phyloP scores from a whole-genome alignment of 257 asterid genomes.

The Solanum tacnaense region DNA sequence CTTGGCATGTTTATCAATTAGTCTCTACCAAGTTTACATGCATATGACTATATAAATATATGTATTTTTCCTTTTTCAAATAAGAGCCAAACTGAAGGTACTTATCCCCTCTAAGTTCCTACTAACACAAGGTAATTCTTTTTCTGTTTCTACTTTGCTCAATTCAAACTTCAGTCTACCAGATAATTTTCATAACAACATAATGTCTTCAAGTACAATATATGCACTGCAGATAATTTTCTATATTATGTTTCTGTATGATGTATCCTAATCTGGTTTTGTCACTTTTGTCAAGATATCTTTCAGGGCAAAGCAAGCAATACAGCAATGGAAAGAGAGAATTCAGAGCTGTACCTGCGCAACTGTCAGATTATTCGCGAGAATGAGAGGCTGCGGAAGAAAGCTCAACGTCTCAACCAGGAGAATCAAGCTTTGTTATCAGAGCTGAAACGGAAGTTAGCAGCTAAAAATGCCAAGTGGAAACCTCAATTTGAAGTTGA shows the following conservation, averaged over 20 bases:
- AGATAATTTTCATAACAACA: background rate
- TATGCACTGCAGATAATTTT: background rate
- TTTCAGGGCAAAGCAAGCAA: background rate
- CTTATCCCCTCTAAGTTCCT: background rate
- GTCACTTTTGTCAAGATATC: background rate
- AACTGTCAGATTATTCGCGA: slow-evolving; percentile 35
- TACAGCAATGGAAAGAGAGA: slow-evolving; percentile 32
- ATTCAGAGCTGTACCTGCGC: slow-evolving; percentile 36
- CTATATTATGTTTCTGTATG: background rate
- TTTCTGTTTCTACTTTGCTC: background rate
- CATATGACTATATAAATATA: background rate
- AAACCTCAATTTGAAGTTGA: slow-evolving; percentile 1
- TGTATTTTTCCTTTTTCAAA: background rate
- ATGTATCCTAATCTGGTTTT: background rate
- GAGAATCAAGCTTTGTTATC: slow-evolving; percentile 41
- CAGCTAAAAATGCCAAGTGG: slow-evolving; percentile 9
- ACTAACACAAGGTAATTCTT: background rate
- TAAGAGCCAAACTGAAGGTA: background rate
- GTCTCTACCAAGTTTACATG: background rate
- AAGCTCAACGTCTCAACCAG: slow-evolving; percentile 36
- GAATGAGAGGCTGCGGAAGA: slow-evolving; percentile 41
- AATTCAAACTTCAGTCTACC: background rate
- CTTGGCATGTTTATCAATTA: background rate
- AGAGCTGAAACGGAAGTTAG: slow-evolving; percentile 27
- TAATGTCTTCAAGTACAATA: background rate